These are phyloP conservation scores for Mariannaea sp. DNA, from an alignment of 2,329 filamentous ascomycete species.

Conservation along the genomic window DNA sequence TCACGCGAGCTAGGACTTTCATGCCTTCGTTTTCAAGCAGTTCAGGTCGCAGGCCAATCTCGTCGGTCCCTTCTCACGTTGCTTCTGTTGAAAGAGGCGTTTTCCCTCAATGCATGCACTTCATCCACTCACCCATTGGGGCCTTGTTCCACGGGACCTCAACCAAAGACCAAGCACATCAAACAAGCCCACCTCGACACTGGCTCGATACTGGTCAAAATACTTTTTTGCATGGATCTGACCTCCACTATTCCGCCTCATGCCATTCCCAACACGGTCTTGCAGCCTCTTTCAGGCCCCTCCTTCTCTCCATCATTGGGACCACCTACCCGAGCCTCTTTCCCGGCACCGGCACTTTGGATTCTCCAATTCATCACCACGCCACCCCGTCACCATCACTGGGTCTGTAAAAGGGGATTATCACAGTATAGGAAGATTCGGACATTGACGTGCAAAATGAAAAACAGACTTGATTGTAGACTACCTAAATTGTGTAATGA, in stretches of 20 bases:
- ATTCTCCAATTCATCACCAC: too few species aligned
- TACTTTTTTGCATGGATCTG: too few species aligned
- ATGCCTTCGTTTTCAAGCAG: too few species aligned
- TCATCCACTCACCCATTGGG: too few species aligned
- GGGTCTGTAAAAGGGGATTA: too few species aligned
- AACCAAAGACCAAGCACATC: neutral
- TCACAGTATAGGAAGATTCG: too few species aligned
- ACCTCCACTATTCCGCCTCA: conserved; percentile 7
- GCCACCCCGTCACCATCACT: too few species aligned
- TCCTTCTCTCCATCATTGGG: neutral
- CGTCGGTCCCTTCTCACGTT: neutral
- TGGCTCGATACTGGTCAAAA: too few species aligned
- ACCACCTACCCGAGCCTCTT: neutral
- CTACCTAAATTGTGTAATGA: conserved; percentile 32
- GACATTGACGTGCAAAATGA: conserved; percentile 10
- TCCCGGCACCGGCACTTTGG: too few species aligned
- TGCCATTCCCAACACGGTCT: neutral
- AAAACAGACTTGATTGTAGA: conserved; percentile 34
- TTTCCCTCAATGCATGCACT: too few species aligned
- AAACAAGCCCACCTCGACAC: too few species aligned
- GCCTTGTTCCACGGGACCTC: neutral
- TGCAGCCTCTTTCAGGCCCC: neutral
- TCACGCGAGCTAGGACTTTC: conserved; percentile 11
- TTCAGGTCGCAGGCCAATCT: too few species aligned
- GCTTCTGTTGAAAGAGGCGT: neutral